phyloP scores from a whole-genome alignment of 1,139 yeast genomes.

The Waltiozyma sp. region DNA sequence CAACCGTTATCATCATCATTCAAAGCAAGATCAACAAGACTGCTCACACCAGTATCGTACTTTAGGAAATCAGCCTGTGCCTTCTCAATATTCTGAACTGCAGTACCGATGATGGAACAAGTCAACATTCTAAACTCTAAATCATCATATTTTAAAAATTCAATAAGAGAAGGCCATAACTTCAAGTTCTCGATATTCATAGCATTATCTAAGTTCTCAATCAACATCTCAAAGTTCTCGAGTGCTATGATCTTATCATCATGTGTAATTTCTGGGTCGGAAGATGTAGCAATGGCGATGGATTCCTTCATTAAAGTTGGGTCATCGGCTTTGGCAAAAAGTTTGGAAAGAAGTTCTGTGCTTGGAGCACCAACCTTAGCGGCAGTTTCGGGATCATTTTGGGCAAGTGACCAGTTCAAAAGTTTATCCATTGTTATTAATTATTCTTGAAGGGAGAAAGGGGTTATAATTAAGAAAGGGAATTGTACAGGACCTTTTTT shows the following conservation, averaged over 20 bases:
- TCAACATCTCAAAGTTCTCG: slow-evolving; percentile 88
- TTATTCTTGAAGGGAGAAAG: too few species aligned
- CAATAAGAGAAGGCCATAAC: slow-evolving; percentile 64
- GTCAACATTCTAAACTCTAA: slow-evolving; percentile 43
- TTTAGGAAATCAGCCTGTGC: slow-evolving; percentile 57
- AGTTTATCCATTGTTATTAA: slow-evolving; percentile 61
- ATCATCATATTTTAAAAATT: slow-evolving; percentile 34
- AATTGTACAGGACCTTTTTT: too few species aligned
- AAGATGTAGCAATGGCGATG: slow-evolving; percentile 48
- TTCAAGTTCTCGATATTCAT: slow-evolving; percentile 77
- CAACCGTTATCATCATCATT: slow-evolving; percentile 7
- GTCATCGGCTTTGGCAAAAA: slow-evolving; percentile 77
- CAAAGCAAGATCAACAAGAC: background rate
- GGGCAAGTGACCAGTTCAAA: slow-evolving; percentile 85
- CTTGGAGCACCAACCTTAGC: slow-evolving; percentile 60
- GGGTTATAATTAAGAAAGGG: too few species aligned
- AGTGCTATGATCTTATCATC: slow-evolving; percentile 67
- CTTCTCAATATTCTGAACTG: slow-evolving; percentile 79
- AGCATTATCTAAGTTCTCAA: slow-evolving; percentile 91
- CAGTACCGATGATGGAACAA: slow-evolving; percentile 75
- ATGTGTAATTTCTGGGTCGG: slow-evolving; percentile 38
- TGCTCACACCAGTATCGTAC: slow-evolving; percentile 25
- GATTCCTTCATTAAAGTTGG: slow-evolving; percentile 76
- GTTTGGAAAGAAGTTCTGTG: slow-evolving; percentile 62
- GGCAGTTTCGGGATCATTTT: slow-evolving; percentile 55